Conservation (phyloP, 805 yeast species). For the Ogataea nakhonphanomensis region DNA sequence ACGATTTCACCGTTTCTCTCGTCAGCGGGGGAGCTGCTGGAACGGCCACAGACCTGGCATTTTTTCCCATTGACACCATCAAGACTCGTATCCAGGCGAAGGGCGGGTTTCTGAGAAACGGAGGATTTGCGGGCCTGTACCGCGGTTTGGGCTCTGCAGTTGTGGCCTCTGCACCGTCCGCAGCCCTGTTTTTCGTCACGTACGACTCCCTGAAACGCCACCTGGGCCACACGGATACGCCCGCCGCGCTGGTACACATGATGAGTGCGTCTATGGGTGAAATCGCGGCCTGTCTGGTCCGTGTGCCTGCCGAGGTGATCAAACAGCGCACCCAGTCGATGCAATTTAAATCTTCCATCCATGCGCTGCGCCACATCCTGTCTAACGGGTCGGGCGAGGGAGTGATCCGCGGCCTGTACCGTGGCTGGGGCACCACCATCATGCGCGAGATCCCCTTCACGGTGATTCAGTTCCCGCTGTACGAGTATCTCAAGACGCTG, state of each 20-base stretch:
- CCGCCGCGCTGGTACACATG: slow-evolving; percentile 67
- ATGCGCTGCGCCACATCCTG: slow-evolving; percentile 61
- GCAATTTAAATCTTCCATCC: slow-evolving; percentile 52
- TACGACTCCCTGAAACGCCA: slow-evolving; percentile 69
- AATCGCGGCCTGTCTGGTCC: slow-evolving; percentile 83
- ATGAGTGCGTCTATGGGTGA: slow-evolving; percentile 85
- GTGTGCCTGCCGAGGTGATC: slow-evolving; percentile 96
- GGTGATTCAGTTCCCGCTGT: slow-evolving; percentile 89
- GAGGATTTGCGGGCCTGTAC: slow-evolving; percentile 90
- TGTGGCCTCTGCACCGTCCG: slow-evolving; percentile 91
- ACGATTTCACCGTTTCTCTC: slow-evolving; percentile 8
- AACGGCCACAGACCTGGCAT: slow-evolving; percentile 88
- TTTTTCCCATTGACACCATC: slow-evolving; percentile 94
- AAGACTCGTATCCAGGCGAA: slow-evolving; percentile 93
- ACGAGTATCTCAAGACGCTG: slow-evolving; percentile 70
- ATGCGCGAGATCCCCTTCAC: slow-evolving; percentile 97
- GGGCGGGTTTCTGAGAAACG: slow-evolving; percentile 90
- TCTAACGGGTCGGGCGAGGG: slow-evolving; percentile 76
- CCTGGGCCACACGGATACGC: slow-evolving; percentile 25
- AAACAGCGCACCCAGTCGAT: slow-evolving; percentile 91
- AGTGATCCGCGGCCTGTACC: slow-evolving; percentile 67
- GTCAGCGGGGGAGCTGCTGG: slow-evolving; percentile 94
- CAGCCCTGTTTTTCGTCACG: slow-evolving; percentile 73
- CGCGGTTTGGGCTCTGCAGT: slow-evolving; percentile 91
- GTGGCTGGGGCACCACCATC: slow-evolving; percentile 93